Conservation (phyloP, 2,329 filamentous ascomycete species). For the Alternaria sp. region DNA sequence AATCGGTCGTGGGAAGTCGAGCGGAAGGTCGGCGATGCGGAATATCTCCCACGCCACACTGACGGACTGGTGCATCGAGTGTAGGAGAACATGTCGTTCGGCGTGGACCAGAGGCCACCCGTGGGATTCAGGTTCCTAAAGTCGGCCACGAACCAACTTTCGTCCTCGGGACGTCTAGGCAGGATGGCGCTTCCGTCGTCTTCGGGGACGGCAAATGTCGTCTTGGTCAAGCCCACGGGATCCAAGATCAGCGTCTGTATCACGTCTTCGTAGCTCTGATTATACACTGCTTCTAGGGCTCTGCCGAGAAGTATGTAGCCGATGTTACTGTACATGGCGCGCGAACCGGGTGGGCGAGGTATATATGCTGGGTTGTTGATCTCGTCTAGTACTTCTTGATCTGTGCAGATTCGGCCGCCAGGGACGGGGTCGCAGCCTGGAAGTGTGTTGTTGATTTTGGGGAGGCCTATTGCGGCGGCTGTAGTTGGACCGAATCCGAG, state of each 20-base stretch:
- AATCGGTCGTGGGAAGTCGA: conserved; percentile 30
- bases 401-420: conserved; percentile 31
- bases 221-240: conserved; percentile 28
- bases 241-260: conserved; percentile 34
- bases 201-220: conserved; percentile 27
- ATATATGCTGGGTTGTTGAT: conserved; percentile 33
- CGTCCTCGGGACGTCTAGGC: conserved; percentile 24
- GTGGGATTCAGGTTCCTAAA: conserved; percentile 41
- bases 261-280: conserved; percentile 30
- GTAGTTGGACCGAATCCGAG: conserved; percentile 25
- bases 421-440: conserved; percentile 38
- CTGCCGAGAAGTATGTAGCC: conserved; percentile 38
- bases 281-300: conserved; percentile 31
- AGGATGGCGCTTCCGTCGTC: conserved; percentile 26
- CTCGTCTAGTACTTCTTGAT: conserved; percentile 30
- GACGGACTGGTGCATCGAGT: conserved; percentile 34
- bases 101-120: conserved; percentile 41
- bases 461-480: conserved; percentile 28
- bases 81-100: conserved; percentile 33
- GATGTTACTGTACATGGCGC: conserved; percentile 36
- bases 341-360: conserved; percentile 28
- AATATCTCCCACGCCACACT: conserved; percentile 43
- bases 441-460: conserved; percentile 26
- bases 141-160: conserved; percentile 30
- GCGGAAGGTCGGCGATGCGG: conserved; percentile 28